Conservation (phyloP, 768 basidiomycete genomes). For the Panaeolus papilionaceus region DNA sequence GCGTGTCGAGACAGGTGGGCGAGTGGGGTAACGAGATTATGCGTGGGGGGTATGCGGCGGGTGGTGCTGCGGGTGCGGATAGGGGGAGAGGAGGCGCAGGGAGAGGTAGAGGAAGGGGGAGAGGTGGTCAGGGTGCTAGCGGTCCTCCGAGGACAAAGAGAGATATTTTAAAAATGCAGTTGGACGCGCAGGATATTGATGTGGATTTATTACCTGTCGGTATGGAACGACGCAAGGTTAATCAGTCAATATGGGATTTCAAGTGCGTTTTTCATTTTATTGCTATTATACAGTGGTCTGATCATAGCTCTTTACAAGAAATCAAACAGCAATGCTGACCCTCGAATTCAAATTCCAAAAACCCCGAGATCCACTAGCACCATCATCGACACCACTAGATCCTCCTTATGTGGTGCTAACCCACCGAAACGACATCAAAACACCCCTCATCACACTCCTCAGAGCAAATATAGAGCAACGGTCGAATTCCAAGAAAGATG, state of each 20-base stretch:
- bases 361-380: constrained; percentile 50
- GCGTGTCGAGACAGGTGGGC: constrained; percentile 74
- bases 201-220: constrained; percentile 81
- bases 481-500: constrained; percentile 48
- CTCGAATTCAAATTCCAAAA: constrained; percentile 75
- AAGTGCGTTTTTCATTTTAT: constrained; percentile 58
- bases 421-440: constrained; percentile 63
- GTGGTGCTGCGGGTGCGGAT: constrained; percentile 33
- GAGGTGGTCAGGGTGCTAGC: constrained; percentile 37
- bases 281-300: constrained; percentile 15
- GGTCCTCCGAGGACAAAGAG: constrained; percentile 57
- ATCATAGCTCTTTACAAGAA: constrained; percentile 47
- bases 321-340: constrained; percentile 70
- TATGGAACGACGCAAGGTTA: constrained; percentile 79
- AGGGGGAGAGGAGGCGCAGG: constrained; percentile 33
- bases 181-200: constrained; percentile 71
- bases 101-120: constrained; percentile 29
- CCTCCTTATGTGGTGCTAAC: constrained; percentile 61
- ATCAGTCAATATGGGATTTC: constrained; percentile 84
- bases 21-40: constrained; percentile 78
- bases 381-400: constrained; percentile 39
- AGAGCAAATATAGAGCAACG: constrained; percentile 52
- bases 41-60: constrained; percentile 57
- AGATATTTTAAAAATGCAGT: constrained; percentile 70
- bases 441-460: constrained; percentile 56